Conservation (phyloP, 2,329 filamentous ascomycete species). For the Penicillium sp. region DNA sequence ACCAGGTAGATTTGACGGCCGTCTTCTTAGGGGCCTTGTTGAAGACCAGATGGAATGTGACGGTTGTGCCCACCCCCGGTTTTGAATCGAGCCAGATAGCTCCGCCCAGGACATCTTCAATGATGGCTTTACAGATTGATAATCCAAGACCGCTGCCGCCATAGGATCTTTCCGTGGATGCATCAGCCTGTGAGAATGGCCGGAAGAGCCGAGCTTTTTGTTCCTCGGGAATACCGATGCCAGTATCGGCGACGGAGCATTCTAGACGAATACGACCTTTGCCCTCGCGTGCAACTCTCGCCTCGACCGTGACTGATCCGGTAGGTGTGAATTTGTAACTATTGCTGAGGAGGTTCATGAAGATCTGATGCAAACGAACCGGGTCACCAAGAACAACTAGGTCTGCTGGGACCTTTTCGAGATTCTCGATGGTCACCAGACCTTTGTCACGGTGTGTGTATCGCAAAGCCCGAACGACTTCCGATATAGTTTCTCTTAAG, state of each 20-base stretch:
- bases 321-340: constrained; percentile 90
- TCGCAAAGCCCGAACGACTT: constrained; percentile 60
- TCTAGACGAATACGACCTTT: constrained; percentile 68
- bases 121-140: constrained; percentile 90
- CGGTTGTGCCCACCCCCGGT: constrained; percentile 58
- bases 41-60: constrained; percentile 80
- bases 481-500: constrained; percentile 63
- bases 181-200: constrained; percentile 89
- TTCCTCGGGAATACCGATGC: constrained; percentile 77
- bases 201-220: constrained; percentile 82
- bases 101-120: constrained; percentile 87
- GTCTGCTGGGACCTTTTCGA: constrained; percentile 57
- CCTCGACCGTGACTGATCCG: constrained; percentile 79
- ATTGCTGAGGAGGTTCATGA: constrained; percentile 79
- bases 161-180: constrained; percentile 83
- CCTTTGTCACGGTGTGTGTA: constrained; percentile 62
- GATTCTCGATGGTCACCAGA: constrained; percentile 59
- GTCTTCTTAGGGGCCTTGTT: constrained; percentile 67
- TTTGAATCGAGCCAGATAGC: constrained; percentile 76
- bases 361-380: constrained; percentile 75
- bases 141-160: constrained; percentile 86
- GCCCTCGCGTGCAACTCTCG: constrained; percentile 67
- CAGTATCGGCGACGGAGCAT: constrained; percentile 84
- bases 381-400: constrained; percentile 78
- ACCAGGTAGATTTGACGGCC: constrained; percentile 56